Evolutionary conservation across 306 rosid genomes (phyloP), one percentile per base, ranked within the genome.

Genomic region (Rosa lucieae): DNA sequence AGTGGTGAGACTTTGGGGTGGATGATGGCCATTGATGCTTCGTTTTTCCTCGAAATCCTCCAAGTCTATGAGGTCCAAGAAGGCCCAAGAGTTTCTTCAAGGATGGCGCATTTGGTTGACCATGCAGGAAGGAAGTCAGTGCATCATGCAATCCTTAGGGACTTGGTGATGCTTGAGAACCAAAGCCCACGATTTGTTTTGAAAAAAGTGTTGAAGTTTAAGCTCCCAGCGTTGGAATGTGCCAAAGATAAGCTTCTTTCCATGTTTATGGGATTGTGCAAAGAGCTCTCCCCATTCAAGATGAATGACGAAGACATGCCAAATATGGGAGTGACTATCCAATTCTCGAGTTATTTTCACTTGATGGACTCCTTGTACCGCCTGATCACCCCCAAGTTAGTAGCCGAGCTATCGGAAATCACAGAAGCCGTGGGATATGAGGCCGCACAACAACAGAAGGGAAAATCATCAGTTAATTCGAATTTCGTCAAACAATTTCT

Each of bases 21-120:
- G 97, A 90, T 88, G 90, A 87, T 94, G 89, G 88, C 87, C 2
- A 85, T 89, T 4, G 96, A 90, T 23, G 94, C 94, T 37, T 90
- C 89, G 0, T 92, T 94, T 76, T 80, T 94, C 82, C 94, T 90
- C 0, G 96, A 94, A 74, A 79, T 94, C 75, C 90, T 92, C 79
- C 88, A 82, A 68, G 75, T 87, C 56, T 92, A 81, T 62, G 88
- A 90, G 3, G 71, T 83, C 5, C 67, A 82, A 66, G 88, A 87
- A 39, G 5, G 72, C 53, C 29, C 61, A 0, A 78, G 81, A 67
- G 76, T 82, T 70, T 91, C 90, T 13, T 87, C 93, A 0, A 85
- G 82, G 72, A 87, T 91, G 93, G 90, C 92, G 44, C 88, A 87
- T 73, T 87, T 91, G 83, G 86, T 91, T 9, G 95, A 91, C 68